Evolutionary conservation across 2,329 filamentous ascomycete genomes (phyloP).

Genomic region (Diplodia sapinea): DNA sequence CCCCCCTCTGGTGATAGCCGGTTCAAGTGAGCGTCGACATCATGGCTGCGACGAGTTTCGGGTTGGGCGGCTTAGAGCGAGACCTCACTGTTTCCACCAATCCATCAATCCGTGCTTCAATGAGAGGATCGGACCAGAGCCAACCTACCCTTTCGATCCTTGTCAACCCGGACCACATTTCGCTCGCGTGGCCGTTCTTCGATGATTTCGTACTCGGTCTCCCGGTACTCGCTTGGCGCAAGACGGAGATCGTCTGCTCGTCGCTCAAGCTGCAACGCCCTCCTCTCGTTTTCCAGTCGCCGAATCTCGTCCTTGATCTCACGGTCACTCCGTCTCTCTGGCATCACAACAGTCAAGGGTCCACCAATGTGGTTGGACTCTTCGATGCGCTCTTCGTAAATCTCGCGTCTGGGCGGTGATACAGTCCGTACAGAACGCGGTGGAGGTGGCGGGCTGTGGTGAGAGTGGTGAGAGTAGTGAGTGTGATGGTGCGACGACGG

Average conservation of each 20-base stretch:
- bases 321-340: conserved; percentile 60
- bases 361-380: conserved; percentile 56
- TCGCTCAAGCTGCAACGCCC: conserved; percentile 63
- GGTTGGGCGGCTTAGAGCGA: conserved; percentile 44
- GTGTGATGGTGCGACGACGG: conserved; percentile 10
- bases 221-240: conserved; percentile 40
- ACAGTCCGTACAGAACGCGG: conserved; percentile 38
- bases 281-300: conserved; percentile 70
- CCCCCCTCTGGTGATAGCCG: too few relatives aligned
- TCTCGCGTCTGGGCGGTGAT: conserved; percentile 40
- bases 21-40: conserved; percentile 50
- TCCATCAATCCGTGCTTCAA: conserved; percentile 37
- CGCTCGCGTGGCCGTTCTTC: conserved; percentile 60
- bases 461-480: conserved; percentile 28
- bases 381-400: conserved; percentile 50
- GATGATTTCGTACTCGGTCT: conserved; percentile 65
- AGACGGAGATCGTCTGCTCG: conserved; percentile 43
- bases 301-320: conserved; percentile 76
- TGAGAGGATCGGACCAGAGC: conserved; percentile 79
- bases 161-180: conserved; percentile 73
- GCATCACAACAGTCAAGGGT: conserved; percentile 57
- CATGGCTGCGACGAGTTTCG: conserved; percentile 53
- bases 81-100: conserved; percentile 45
- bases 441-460: conserved; percentile 29
- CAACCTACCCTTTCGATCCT: conserved; percentile 96